A percentile compares a stretch with the other conserved stretches of the same genome.
Evolutionary conservation across 306 rosid genomes (phyloP).

Genomic region (Cucurbita pepo): DNA sequence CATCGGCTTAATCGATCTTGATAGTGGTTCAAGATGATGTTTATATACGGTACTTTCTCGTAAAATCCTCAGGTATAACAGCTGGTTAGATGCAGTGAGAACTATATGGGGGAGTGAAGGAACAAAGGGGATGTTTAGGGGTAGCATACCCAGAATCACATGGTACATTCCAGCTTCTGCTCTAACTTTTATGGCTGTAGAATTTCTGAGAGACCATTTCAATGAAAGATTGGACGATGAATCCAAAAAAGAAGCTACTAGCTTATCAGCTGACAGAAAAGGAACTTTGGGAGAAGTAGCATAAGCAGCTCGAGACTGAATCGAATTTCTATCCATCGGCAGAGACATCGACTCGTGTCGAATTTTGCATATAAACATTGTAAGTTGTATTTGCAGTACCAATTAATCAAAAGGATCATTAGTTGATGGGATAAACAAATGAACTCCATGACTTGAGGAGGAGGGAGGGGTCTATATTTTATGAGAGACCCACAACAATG

Average conservation of each 20-base stretch:
- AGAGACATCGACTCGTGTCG: not conserved
- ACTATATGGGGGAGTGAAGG: constrained; percentile 62
- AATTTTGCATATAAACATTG: not conserved
- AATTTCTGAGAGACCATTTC: constrained; percentile 61
- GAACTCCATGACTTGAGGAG: not conserved
- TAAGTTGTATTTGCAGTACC: not conserved
- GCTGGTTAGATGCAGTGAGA: constrained; percentile 60
- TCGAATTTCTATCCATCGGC: not conserved
- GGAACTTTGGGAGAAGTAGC: constrained; percentile 22
- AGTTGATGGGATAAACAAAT: not conserved
- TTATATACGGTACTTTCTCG: not conserved
- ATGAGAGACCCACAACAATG: not conserved
- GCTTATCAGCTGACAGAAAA: constrained; percentile 32
- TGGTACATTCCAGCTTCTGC: constrained; percentile 96
- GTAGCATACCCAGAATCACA: constrained; percentile 69
- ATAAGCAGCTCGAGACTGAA: constrained; percentile 6
- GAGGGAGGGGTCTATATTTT: not conserved
- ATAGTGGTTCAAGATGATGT: not conserved
- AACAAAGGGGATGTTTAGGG: constrained; percentile 55
- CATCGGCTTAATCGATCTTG: not conserved
- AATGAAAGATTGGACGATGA: constrained; percentile 22
- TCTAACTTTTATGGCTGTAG: constrained; percentile 81
- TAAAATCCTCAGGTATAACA: constrained; percentile 34
- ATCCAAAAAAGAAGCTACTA: constrained; percentile 20
- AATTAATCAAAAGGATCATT: not conserved